Base-by-base conservation (phyloP, 2,329 filamentous ascomycete genomes). In the Aspergillus candidus region DNA sequence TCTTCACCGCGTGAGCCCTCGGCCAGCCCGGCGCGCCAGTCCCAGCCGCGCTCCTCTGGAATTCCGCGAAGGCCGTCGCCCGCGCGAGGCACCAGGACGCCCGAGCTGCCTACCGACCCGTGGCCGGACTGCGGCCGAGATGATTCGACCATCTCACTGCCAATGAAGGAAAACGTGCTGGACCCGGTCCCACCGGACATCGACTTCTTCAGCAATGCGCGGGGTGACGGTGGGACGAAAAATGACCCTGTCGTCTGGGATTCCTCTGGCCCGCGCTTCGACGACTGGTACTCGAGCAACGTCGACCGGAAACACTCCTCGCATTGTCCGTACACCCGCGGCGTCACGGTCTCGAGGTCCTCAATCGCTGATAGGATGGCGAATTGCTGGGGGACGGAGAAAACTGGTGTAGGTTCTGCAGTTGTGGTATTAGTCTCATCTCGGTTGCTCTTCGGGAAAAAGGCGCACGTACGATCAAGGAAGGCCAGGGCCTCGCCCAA, bases 401-500 rank as follows among this genome's bases (percentile, higher is more conserved):
- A 73, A n/a, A 82, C 66, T 2, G 71, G 72, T 13, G 72, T 73
- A 17, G 81, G 72, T 60, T 78, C 70, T 72, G 50, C 15, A 50
- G 6, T 27, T 27, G 22, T 7, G 22, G 7, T 7, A 27, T 27
- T 27, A 27, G 22, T 27, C 5, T 27, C 22, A 27, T 39, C n/a
- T 34, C 12, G 12, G 34, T 57, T 34, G 60, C 57, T 47, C 49
- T 36, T 6, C 14, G 34, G 35, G 17, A 32, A 27, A 41, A 35
- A 11, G 18, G 31, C 38, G 37, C 38, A 63, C 65, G 64, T 61
- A 73, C 74, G 74, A 57, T 83, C 80, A 48, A 94, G 72, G 49
- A 95, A 87, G 1, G 88, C 78, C 3, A 91, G 78, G 0, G 84
- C 82, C 68, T 97, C 91, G 40, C 88, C 90, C 1, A 97, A 76